These are phyloP conservation scores for Pseudofabraea citricarpa DNA, from an alignment of 2,329 filamentous ascomycete genomes.

Conservation along the genomic window DNA sequence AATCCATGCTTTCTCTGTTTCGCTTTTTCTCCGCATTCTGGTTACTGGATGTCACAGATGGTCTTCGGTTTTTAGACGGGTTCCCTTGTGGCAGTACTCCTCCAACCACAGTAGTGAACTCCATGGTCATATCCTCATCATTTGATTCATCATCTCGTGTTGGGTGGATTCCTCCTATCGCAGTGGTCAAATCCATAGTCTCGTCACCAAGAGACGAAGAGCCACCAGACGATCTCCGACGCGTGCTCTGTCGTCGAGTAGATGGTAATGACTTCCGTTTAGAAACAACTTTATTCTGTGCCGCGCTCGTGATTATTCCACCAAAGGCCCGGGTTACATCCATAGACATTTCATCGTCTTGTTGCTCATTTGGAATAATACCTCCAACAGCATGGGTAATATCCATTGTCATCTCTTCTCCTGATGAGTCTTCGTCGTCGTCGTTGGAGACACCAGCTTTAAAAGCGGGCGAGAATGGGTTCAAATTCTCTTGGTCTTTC, in stretches of 20 bases:
- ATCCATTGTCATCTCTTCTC: constrained; percentile 45
- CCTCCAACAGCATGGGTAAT: constrained; percentile 51
- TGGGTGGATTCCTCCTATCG: constrained; percentile 47
- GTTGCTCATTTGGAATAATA: constrained; percentile 33
- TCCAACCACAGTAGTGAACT: constrained; percentile 64
- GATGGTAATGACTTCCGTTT: constrained; percentile 27
- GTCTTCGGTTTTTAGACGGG: constrained; percentile 21
- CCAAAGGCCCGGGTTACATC: constrained; percentile 84
- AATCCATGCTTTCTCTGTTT: constrained; percentile 31
- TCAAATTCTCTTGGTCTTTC: constrained; percentile 43
- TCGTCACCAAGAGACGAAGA: constrained; percentile 26
- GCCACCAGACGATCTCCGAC: constrained; percentile 29
- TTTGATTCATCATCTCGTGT: constrained; percentile 29
- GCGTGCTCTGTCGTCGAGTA: constrained; percentile 29
- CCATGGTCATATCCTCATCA: constrained; percentile 71
- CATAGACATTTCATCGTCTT: constrained; percentile 70
- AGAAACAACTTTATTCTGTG: constrained; percentile 9
- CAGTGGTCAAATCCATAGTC: constrained; percentile 52
- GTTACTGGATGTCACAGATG: constrained; percentile 17
- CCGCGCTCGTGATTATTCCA: constrained; percentile 54
- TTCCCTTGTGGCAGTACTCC: constrained; percentile 39
- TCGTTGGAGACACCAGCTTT: constrained; percentile 11
- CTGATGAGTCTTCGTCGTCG: constrained; percentile 24
- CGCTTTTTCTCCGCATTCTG: constrained; percentile 7
- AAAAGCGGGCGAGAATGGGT: constrained; percentile 36